Evolutionary conservation across 345 rosid genomes (phyloP).

Genomic region (Erucastrum elatum): DNA sequence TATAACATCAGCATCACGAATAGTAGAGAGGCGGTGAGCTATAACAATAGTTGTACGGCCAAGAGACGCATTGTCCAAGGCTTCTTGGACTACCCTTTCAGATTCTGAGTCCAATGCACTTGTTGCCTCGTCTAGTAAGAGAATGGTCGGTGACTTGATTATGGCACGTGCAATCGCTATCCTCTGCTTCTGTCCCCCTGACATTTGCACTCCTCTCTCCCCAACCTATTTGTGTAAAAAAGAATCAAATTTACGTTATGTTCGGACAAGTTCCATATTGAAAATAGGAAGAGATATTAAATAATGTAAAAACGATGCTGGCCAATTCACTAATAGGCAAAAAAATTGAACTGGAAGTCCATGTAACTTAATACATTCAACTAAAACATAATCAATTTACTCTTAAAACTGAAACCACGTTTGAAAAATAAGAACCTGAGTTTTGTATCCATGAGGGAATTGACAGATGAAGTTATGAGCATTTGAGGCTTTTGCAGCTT

Average conservation of each 20-base stretch:
- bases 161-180: conserved; percentile 53
- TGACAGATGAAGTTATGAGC: conserved; percentile 78
- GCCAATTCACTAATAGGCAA: not conserved
- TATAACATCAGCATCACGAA: conserved; percentile 71
- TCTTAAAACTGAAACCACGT: not conserved
- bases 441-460: conserved; percentile 75
- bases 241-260: not conserved
- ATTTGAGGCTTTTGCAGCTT: conserved; percentile 83
- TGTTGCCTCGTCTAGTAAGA: conserved; percentile 83
- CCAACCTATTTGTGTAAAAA: conserved; percentile 48
- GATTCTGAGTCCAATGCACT: conserved; percentile 91
- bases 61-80: conserved; percentile 72
- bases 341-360: not conserved
- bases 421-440: conserved; percentile 39
- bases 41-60: conserved; percentile 85
- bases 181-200: not conserved
- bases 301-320: no score
- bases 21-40: conserved; percentile 85
- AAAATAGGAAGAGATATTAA: no score
- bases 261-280: no score
- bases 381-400: not conserved
- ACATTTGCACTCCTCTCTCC: conserved; percentile 66
- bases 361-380: no score
- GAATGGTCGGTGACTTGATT: conserved; percentile 70
- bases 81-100: conserved; percentile 86